phyloP scores from a whole-genome alignment of 352 stramenopile species.

The Halophytophthora batemanensis region DNA sequence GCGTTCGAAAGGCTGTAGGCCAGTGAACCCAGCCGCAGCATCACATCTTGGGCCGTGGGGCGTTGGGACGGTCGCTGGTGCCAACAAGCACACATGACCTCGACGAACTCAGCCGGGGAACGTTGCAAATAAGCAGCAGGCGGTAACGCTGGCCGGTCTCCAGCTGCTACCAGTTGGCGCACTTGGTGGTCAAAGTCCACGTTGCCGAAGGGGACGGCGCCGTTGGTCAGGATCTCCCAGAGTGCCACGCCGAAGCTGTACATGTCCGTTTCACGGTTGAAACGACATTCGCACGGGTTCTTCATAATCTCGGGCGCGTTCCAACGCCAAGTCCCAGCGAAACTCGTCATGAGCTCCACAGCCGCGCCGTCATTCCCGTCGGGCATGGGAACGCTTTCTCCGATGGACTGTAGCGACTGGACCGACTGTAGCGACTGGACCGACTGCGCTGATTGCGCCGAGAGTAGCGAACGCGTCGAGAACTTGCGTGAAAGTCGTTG shows the following conservation, averaged over 20 bases:
- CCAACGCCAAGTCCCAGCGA: conserved; percentile 73
- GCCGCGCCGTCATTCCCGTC: conserved; percentile 14
- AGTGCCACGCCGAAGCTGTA: conserved; percentile 73
- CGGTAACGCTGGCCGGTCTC: conserved; percentile 51
- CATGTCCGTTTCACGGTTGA: conserved; percentile 71
- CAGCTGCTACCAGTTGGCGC: conserved; percentile 47
- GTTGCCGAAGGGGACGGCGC: conserved; percentile 58
- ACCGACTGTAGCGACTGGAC: conserved; percentile 20
- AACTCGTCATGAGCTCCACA: conserved; percentile 55
- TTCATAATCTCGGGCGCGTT: conserved; percentile 72
- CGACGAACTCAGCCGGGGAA: conserved; percentile 56
- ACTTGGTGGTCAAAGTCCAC: conserved; percentile 71
- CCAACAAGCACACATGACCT: conserved; percentile 62
- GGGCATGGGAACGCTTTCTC: conserved; percentile 21
- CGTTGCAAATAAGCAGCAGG: conserved; percentile 35
- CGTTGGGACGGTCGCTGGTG: conserved; percentile 50
- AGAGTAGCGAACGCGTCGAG: conserved; percentile 16
- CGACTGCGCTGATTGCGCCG: neutral
- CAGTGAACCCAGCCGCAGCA: conserved; percentile 59
- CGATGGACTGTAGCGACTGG: conserved; percentile 24
- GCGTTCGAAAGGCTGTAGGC: conserved; percentile 48
- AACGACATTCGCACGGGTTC: conserved; percentile 61
- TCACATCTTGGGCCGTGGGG: conserved; percentile 60
- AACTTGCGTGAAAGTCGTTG: conserved; percentile 19
- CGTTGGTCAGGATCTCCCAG: conserved; percentile 73